Evolutionary conservation across 805 yeast genomes (phyloP), one percentile per base, ranked within the genome.

Genomic region (Phaffomyces antillensis): DNA sequence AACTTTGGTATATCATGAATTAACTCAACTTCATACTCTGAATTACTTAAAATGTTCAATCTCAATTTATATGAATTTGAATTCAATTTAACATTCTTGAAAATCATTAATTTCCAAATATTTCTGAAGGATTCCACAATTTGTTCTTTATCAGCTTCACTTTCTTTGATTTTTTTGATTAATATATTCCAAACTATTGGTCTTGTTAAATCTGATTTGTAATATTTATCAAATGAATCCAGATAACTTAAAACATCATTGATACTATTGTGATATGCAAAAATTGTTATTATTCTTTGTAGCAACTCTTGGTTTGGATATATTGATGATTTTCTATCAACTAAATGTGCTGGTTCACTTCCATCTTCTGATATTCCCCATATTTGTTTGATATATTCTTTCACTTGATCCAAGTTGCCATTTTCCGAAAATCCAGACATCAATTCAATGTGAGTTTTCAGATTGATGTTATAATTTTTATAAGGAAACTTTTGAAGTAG

Each of bases 251-350:
- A 26, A 0, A 48, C 53, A 17, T 50, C 53, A 10, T 24, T 16
- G 3, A 47, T 13, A 5, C 31, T 26, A 5, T 43, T 43, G 41
- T 54, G 51, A 36, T 41, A 50, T 2, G 53, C 52, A 46, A 55
- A 55, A 6, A 50, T 47, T 6, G 46, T 45, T 10, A 51, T 47
- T 10, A 56, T 39, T 17, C 44, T 25, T 17, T 46, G 44, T 12
- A 56, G 17, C 4, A 56, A 44, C 5, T 41, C 45, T n/a, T n/a
- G 11, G 24, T 50, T 52, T 13, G 61, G 61, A 36, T 55, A 56
- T 7, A 56, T 30, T 4, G 50, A 36, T 10, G 55, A 50, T 3
- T 48, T 26, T 18, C 15, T 33, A 2, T 50, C 40, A 12, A 53
- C 24, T 12, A 48, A 16, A 11, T 26, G 24, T 11, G 15, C 16